Percentiles rank a stretch among this genome's conserved stretches.
phyloP scores from a whole-genome alignment of 2,329 filamentous ascomycete genomes.

The Verticillium isaacii region DNA sequence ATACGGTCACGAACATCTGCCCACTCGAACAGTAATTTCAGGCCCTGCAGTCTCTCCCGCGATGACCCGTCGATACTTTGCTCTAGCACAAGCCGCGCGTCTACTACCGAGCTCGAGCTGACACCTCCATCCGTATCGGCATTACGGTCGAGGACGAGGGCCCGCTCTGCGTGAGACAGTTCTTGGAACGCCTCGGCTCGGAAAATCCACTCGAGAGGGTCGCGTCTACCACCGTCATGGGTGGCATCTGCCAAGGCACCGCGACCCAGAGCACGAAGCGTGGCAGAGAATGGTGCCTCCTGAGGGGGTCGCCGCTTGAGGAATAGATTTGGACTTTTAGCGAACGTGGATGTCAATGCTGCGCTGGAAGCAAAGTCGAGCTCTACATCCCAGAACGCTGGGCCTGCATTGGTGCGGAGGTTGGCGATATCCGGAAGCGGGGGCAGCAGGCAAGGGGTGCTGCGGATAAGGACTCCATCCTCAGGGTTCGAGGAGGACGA shows the following conservation, averaged over 20 bases:
- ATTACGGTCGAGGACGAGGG: conserved; percentile 51
- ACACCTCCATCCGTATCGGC: conserved; percentile 42
- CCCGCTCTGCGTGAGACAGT: conserved; percentile 63
- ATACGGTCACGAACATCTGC: conserved; percentile 37
- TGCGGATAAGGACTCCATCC: conserved; percentile 28
- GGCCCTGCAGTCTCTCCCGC: conserved; percentile 38
- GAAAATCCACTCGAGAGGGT: conserved; percentile 72
- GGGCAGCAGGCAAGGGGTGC: conserved; percentile 57
- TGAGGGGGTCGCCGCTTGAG: conserved; percentile 66
- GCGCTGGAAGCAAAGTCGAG: conserved; percentile 67
- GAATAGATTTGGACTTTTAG: conserved; percentile 65
- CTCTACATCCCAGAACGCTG: conserved; percentile 75
- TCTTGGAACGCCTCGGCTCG: conserved; percentile 47
- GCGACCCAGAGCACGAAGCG: conserved; percentile 65
- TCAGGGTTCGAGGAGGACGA: conserved; percentile 14
- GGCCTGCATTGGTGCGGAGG: conserved; percentile 55
- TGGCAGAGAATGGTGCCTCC: conserved; percentile 67
- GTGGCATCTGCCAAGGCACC: conserved; percentile 17
- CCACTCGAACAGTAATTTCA: conserved; percentile 54
- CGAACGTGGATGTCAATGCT: conserved; percentile 59
- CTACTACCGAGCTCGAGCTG: conserved; percentile 47
- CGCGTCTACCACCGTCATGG: conserved; percentile 24
- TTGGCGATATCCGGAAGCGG: conserved; percentile 59
- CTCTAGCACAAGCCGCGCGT: conserved; percentile 66
- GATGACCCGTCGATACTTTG: conserved; percentile 36